These are phyloP conservation scores for Globisporangium cylindrosporum DNA, from an alignment of 352 stramenopile genomes.

Conservation along the genomic window DNA sequence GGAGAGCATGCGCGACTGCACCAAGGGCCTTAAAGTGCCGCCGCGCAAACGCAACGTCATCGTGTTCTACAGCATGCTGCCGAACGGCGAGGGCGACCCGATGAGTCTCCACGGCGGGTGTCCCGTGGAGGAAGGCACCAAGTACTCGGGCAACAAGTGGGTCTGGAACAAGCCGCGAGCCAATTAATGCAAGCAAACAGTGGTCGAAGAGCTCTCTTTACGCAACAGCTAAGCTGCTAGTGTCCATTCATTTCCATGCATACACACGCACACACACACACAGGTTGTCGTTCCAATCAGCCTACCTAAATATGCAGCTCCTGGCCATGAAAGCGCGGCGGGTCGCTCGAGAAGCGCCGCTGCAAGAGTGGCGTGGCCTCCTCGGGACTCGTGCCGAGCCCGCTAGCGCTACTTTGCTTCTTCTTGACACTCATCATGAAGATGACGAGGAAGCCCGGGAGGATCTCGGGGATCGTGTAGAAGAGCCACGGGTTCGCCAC, in stretches of 20 bases:
- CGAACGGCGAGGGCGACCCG: constrained; percentile 51
- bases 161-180: constrained; percentile 66
- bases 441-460: constrained; percentile 68
- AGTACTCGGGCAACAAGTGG: constrained; percentile 81
- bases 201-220: not conserved
- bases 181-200: not conserved
- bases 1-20: constrained; percentile 43
- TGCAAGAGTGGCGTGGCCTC: constrained; percentile 57
- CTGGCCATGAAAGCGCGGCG: constrained; percentile 53
- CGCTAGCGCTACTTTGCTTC: constrained; percentile 1
- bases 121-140: constrained; percentile 64
- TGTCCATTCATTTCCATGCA: not conserved
- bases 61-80: constrained; percentile 77
- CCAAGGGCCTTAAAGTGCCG: constrained; percentile 51
- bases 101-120: constrained; percentile 68
- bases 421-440: constrained; percentile 81
- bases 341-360: constrained; percentile 33
- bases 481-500: constrained; percentile 72
- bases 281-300: not conserved
- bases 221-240: not conserved
- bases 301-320: constrained; percentile 52
- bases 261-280: not conserved
- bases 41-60: constrained; percentile 71
- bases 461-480: constrained; percentile 71
- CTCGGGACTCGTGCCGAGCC: constrained; percentile 12